A percentile compares a stretch with the other conserved stretches of the same genome.
phyloP scores from a whole-genome alignment of 495 filamentous ascomycete species.

The Penicillium verhagenii region DNA sequence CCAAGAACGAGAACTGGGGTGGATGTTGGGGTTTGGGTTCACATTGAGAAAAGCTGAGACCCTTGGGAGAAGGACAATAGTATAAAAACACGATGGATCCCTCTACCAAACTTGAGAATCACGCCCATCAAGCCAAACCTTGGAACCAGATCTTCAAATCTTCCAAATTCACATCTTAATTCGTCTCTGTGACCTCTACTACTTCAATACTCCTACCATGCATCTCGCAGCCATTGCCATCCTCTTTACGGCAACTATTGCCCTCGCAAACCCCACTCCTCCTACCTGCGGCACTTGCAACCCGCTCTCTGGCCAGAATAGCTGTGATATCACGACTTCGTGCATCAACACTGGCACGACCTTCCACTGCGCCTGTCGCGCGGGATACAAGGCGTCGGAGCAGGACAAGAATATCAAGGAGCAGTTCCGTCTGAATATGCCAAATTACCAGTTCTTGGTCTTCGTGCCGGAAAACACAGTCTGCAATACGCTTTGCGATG shows the following conservation, averaged over 20 bases:
- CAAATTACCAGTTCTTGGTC: conserved; percentile 43
- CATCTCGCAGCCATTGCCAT: conserved; percentile 24
- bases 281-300: conserved; percentile 42
- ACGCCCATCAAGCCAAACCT: no score
- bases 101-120: no score
- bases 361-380: conserved; percentile 74
- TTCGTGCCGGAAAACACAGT: conserved; percentile 39
- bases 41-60: no score
- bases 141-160: no score
- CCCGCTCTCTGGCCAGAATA: conserved; percentile 41
- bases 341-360: conserved; percentile 62
- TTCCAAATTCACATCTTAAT: no score
- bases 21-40: no score
- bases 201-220: conserved; percentile 21
- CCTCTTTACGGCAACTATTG: conserved; percentile 23
- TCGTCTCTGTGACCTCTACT: no score
- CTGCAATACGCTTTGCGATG: conserved; percentile 41
- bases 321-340: conserved; percentile 43
- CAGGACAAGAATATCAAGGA: conserved; percentile 30
- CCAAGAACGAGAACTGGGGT: no score
- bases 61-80: no score
- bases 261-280: conserved; percentile 21
- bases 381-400: conserved; percentile 60
- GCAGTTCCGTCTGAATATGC: conserved; percentile 43
- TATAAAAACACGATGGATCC: no score